Base-by-base conservation (phyloP, 2,329 filamentous ascomycete species). In the Daldinia eschscholtzii region DNA sequence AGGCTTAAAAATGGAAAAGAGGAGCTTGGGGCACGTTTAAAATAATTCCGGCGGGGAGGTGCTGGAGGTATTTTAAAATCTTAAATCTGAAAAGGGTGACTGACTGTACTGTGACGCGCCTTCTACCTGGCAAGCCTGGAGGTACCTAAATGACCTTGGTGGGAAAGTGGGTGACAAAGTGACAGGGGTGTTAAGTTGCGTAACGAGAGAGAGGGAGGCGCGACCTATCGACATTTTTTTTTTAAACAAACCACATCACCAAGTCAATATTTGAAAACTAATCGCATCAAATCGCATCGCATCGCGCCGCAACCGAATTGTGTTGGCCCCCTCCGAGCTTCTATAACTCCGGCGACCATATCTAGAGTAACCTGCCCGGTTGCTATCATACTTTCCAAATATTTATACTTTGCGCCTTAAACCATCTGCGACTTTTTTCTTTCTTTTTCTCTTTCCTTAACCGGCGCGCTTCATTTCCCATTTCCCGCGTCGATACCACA, bases 191-290 rank as follows among this genome's bases (percentile, higher is more conserved):
- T 66, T 50, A 63, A 65, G 65, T 66, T 72, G 67, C 68, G 68
- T 68, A 72, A 69, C 68, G 57, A 69, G 50, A 44, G 53, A 58
- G 50, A 44, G 53, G 42, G 59, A 71, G 61, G 64, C 70, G 70
- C 70, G 70, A 72, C 70, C 46, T 68, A 72, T 71, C 66, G 61
- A 69, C 68, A 58, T 57, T 67, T 69, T 70, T 35, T 35, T 62
- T 69, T 69, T 67, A 69, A 70, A 71, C 63, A 71, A 71, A 71
- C 65, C 68, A 71, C 70, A 69, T 71, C 70, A 69, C 64, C 65
- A 70, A 68, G 68, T 71, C 68, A 71, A 71, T 67, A 70, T 69
- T 69, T 59, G 59, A 64, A 65, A 70, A 64, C 63, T 44, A 56
- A 69, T 62, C 63, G 33, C 57, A 65, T 64, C 62, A 50, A 59